A percentile compares a stretch with the other conserved stretches of the same genome.
Conservation (phyloP, 495 filamentous ascomycete genomes). For the Penicillium paxilli region DNA sequence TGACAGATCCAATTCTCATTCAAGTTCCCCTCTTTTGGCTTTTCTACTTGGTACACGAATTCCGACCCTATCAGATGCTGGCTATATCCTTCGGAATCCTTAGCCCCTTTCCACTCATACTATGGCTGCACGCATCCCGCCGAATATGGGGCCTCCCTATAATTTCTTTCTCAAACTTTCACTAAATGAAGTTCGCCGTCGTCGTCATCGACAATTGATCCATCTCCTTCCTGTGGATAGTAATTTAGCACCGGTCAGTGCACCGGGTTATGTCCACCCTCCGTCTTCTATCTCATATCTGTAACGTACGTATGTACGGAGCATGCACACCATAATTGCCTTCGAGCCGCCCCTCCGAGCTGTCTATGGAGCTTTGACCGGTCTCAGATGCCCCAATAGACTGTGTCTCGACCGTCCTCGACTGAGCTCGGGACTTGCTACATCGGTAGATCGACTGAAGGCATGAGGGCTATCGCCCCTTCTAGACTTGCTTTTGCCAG, state of each 20-base stretch:
- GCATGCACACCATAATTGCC: slow-evolving; percentile 32
- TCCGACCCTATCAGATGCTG: slow-evolving; percentile 25
- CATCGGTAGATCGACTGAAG: background rate
- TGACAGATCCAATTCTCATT: slow-evolving; percentile 14
- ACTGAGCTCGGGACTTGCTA: background rate
- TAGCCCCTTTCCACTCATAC: slow-evolving; percentile 3
- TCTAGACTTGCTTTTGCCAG: background rate
- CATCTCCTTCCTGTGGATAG: background rate
- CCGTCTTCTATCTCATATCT: slow-evolving; percentile 9
- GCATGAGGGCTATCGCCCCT: background rate
- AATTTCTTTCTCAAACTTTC: background rate
- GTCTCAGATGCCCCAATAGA: slow-evolving; percentile 7
- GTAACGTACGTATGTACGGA: slow-evolving; percentile 20
- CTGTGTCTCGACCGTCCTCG: slow-evolving; percentile 4
- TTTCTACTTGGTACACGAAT: no score
- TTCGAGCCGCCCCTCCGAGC: slow-evolving; percentile 20
- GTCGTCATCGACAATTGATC: slow-evolving; percentile 11
- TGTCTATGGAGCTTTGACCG: slow-evolving; percentile 23
- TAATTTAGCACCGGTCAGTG: slow-evolving; percentile 24
- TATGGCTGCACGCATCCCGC: slow-evolving; percentile 19
- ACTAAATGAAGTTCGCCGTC: background rate
- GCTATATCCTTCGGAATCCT: background rate
- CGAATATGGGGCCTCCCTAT: slow-evolving; percentile 7
- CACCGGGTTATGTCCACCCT: slow-evolving; percentile 12
- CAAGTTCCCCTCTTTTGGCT: background rate